A percentile compares a stretch with the other conserved stretches of the same genome.
phyloP scores from a whole-genome alignment of 306 rosid genomes.

The Glycine tomentella region DNA sequence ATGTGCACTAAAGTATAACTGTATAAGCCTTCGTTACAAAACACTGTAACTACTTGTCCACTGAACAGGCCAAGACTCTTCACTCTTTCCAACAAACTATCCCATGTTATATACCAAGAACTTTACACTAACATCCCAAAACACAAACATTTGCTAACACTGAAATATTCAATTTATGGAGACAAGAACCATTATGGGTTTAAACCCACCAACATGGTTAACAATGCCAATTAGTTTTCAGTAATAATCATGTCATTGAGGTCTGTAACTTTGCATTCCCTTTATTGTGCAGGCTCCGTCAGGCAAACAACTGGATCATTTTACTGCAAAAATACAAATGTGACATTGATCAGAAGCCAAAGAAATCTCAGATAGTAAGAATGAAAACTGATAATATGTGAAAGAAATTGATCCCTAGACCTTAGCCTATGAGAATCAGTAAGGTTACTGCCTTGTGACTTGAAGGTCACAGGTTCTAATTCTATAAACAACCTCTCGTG shows the following conservation, averaged over 20 bases:
- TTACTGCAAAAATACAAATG: constrained; percentile 50
- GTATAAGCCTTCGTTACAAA: constrained; percentile 32
- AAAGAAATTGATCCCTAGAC: background rate
- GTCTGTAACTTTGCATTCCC: constrained; percentile 56
- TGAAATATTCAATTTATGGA: constrained; percentile 51
- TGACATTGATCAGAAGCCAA: constrained; percentile 44
- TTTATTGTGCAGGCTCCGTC: constrained; percentile 61
- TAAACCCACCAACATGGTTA: constrained; percentile 54
- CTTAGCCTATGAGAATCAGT: background rate
- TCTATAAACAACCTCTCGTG: background rate
- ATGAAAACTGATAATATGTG: too few relatives aligned
- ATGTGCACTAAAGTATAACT: too few relatives aligned
- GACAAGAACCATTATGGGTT: constrained; percentile 54
- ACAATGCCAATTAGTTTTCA: constrained; percentile 53
- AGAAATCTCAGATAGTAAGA: constrained; percentile 12
- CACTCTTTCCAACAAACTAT: constrained; percentile 29
- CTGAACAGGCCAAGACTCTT: constrained; percentile 20
- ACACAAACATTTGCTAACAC: constrained; percentile 45
- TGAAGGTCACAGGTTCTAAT: background rate
- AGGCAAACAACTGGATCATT: constrained; percentile 59
- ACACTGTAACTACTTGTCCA: constrained; percentile 27
- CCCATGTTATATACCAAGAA: constrained; percentile 45
- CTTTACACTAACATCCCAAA: constrained; percentile 41
- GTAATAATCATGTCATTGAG: constrained; percentile 56
- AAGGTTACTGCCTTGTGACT: background rate